Conservation (phyloP, 1,139 yeast genomes). For the Geotrichum reessii region DNA sequence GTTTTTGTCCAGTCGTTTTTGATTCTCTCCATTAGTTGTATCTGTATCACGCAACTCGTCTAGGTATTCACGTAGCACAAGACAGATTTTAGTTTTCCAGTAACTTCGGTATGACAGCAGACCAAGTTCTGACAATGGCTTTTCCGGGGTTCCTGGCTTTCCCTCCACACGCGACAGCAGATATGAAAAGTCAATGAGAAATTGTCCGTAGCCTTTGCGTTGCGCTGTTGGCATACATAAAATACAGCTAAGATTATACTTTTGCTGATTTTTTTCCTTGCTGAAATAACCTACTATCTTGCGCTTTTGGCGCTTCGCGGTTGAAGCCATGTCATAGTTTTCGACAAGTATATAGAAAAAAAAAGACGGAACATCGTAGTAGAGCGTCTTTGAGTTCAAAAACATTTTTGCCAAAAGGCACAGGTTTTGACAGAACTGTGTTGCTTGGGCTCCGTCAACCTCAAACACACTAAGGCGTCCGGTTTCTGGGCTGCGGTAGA, state of each 20-base stretch:
- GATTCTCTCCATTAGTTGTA: constrained; percentile 10
- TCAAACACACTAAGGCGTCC: constrained; percentile 71
- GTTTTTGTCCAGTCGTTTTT: neutral
- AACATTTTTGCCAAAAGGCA: constrained; percentile 86
- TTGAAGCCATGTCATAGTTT: constrained; percentile 41
- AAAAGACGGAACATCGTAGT: constrained; percentile 93
- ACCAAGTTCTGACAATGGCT: constrained; percentile 85
- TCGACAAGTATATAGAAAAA: constrained; percentile 81
- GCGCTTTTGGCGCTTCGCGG: neutral
- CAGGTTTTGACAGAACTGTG: constrained; percentile 78
- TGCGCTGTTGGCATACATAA: constrained; percentile 84
- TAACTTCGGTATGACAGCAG: constrained; percentile 77
- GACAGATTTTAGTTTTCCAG: constrained; percentile 70
- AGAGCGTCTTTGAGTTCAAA: constrained; percentile 82
- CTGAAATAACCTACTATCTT: constrained; percentile 85
- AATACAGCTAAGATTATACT: constrained; percentile 81
- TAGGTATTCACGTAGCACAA: constrained; percentile 36
- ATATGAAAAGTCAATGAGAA: constrained; percentile 85
- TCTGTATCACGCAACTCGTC: constrained; percentile 23
- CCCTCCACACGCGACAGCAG: constrained; percentile 67
- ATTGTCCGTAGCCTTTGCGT: constrained; percentile 81
- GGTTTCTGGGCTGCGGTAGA: constrained; percentile 55
- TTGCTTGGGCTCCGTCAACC: constrained; percentile 83
- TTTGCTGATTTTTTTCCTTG: constrained; percentile 63
- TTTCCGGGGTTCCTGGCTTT: constrained; percentile 88